Base-by-base conservation (phyloP, 768 basidiomycete genomes). In the Omphalotus guepiniiformis region DNA sequence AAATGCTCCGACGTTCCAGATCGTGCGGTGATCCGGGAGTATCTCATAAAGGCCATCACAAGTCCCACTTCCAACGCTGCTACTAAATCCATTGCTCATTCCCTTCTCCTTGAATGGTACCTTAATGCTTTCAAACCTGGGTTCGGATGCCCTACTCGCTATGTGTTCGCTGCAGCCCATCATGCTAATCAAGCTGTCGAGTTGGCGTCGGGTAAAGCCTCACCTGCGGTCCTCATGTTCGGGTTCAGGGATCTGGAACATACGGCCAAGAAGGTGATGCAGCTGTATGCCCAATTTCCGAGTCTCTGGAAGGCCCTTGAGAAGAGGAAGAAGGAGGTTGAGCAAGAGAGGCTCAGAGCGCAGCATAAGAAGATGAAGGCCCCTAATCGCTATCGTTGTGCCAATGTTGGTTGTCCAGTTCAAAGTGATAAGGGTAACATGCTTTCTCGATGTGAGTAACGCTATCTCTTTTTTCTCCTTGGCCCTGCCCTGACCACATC, bases 341-440 rank as follows among this genome's bases (percentile, higher is more conserved):
- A 50, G 18, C 47, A 51, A 36, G 55, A 54, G 15, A 36, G 44
- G 21, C 19, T 44, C n/a, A 56, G 53, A 45, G 58, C 56, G 23
- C 47, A 55, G 42, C 42, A 47, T 40, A 64, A 58, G 49, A 61
- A 58, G 50, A 48, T 58, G 36, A 57, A 63, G 39, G 53, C 48
- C 2, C 52, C 63, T 2, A 59, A 57, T 39, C 38, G 62, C 39
- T 67, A 65, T 54, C 42, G 55, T 4, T 67, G 65, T 43, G 63
- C 63, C 2, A 59, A 53, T 8, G 48, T 56, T 3, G 53, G 50
- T 3, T 67, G 64, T 44, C 45, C 53, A 8, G 57, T 67, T 23
- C 55, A 62, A 38, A 60, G 58, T 8, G 59, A 62, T 40, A 58
- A 50, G 5, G 63, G 62, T 3, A 54, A 53, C 39, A 57, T 59